Percentiles rank a stretch among this genome's conserved stretches.
Evolutionary conservation across 805 yeast species (phyloP).

Genomic region (Pichia gijzeniarum): DNA sequence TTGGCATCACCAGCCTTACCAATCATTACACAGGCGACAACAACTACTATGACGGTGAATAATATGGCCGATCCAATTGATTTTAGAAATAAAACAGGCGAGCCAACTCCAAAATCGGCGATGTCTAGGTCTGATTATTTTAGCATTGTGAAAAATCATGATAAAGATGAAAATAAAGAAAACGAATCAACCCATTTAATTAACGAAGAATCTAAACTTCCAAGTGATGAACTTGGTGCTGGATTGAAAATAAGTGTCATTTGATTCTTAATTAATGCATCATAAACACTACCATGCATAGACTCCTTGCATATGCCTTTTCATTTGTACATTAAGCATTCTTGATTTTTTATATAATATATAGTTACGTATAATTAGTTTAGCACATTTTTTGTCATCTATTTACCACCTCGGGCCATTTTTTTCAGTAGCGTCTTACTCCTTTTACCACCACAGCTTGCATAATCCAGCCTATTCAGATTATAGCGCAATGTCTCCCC

Average conservation of each 20-base stretch:
- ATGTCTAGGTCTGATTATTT: neutral
- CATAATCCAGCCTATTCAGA: constrained; percentile 35
- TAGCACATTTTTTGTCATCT: neutral
- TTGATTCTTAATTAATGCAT: constrained; percentile 2
- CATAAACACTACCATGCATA: neutral
- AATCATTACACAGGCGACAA: constrained; percentile 32
- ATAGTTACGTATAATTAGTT: neutral
- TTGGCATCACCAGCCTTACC: constrained; percentile 32
- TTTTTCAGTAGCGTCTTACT: constrained; percentile 1
- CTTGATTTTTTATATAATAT: neutral
- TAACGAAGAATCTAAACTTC: neutral
- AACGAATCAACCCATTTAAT: neutral
- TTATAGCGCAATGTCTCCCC: constrained; percentile 60
- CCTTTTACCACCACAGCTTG: constrained; percentile 29
- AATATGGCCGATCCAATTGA: constrained; percentile 2
- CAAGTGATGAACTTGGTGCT: constrained; percentile 8
- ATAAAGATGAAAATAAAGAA: constrained; percentile 3
- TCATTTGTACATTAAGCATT: neutral
- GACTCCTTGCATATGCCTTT: neutral
- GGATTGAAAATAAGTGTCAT: constrained; percentile 13
- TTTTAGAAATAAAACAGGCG: neutral
- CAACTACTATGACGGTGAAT: constrained; percentile 23
- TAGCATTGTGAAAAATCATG: neutral
- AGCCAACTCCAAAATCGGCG: neutral
- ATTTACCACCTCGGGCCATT: constrained; percentile 9